Evolutionary conservation across 1,284 basidiomycete species (phyloP).

Genomic region (Bondarzewia mesenterica): DNA sequence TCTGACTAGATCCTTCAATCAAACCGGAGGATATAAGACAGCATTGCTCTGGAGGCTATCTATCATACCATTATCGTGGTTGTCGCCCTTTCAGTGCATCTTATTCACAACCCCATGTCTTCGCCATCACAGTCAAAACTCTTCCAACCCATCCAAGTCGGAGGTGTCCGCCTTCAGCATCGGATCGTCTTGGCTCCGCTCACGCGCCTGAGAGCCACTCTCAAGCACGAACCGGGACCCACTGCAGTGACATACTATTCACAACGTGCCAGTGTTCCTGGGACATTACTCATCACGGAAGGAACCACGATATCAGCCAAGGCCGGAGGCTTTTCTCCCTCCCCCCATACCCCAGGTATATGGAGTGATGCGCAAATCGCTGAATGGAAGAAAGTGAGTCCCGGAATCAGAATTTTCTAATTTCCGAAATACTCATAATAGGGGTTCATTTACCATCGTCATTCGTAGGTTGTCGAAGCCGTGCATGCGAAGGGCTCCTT

Average conservation of each 20-base stretch:
- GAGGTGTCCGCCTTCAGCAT: constrained; percentile 31
- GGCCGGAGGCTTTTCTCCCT: constrained; percentile 26
- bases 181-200: constrained; percentile 42
- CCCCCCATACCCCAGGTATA: constrained; percentile 18
- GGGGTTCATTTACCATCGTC: not conserved
- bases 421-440: not conserved
- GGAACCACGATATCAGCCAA: constrained; percentile 32
- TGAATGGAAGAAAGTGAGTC: constrained; percentile 21
- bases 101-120: not conserved
- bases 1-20: not conserved
- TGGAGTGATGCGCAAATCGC: constrained; percentile 15
- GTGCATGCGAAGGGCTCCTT: constrained; percentile 32
- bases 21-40: no score
- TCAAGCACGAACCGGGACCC: constrained; percentile 19
- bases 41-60: no score
- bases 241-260: constrained; percentile 36
- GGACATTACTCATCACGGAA: constrained; percentile 43
- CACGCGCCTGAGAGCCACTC: constrained; percentile 30
- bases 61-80: not conserved
- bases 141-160: constrained; percentile 37
- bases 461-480: constrained; percentile 21
- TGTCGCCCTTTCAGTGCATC: not conserved
- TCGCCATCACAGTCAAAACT: constrained; percentile 17
- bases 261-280: constrained; percentile 34
- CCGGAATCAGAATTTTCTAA: not conserved